A percentile compares a stretch with the other conserved stretches of the same genome.
Conservation (phyloP, 1,139 yeast species). For the Geotrichum australiense region DNA sequence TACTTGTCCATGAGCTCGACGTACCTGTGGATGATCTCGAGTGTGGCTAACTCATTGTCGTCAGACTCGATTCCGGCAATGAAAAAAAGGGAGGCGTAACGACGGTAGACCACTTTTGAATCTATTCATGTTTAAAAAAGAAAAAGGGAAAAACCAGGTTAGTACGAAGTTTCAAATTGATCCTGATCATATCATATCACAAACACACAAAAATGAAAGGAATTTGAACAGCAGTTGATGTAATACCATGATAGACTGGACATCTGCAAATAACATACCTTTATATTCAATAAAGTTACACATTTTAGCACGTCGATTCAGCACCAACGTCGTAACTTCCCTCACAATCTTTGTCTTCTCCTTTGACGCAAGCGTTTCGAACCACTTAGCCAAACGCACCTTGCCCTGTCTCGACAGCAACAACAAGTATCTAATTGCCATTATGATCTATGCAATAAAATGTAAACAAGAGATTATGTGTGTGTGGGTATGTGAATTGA, state of each 20-base stretch:
- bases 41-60: slow-evolving; percentile 79
- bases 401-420: slow-evolving; percentile 92
- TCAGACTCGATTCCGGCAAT: slow-evolving; percentile 77
- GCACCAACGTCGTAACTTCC: slow-evolving; percentile 78
- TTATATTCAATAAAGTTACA: slow-evolving; percentile 90
- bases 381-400: slow-evolving; percentile 91
- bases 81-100: slow-evolving; percentile 90
- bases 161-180: not conserved
- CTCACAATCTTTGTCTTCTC: slow-evolving; percentile 78
- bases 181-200: too few relatives aligned
- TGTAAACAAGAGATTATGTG: not conserved
- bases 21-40: slow-evolving; percentile 84
- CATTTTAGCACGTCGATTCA: slow-evolving; percentile 87
- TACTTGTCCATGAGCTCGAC: slow-evolving; percentile 96
- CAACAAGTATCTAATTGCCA: slow-evolving; percentile 73
- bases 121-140: slow-evolving; percentile 35
- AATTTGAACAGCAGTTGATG: not conserved
- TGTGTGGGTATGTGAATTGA: not conserved
- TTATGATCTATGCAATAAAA: slow-evolving; percentile 28
- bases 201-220: not conserved
- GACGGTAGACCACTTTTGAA: slow-evolving; percentile 77
- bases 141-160: not conserved
- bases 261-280: slow-evolving; percentile 25
- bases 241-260: not conserved
- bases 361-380: slow-evolving; percentile 67